Evolutionary conservation across 208 protist species (phyloP).

Genomic region (Trypanosoma mega): DNA sequence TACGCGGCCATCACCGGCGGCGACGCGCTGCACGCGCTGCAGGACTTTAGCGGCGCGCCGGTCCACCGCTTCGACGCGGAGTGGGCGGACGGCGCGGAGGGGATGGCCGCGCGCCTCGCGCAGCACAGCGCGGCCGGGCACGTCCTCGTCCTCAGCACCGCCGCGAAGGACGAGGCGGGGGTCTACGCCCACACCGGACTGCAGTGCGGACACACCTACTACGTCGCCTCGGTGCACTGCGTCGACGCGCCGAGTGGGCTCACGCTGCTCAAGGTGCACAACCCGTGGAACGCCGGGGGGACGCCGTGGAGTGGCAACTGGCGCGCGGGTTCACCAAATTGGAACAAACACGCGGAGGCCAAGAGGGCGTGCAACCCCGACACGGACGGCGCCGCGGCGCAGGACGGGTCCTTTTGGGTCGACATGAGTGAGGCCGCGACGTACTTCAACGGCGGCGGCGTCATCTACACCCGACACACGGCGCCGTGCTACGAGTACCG

Average conservation of each 20-base stretch:
- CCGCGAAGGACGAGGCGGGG: conserved; percentile 24
- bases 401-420: conserved; percentile 62
- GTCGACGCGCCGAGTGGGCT: neutral
- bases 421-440: conserved; percentile 51
- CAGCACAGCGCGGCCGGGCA: conserved; percentile 19
- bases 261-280: conserved; percentile 47
- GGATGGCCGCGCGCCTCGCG: conserved; percentile 28
- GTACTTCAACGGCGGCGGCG: conserved; percentile 70
- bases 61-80: conserved; percentile 15
- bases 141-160: conserved; percentile 34
- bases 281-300: conserved; percentile 62
- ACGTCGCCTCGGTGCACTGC: conserved; percentile 17
- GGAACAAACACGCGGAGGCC: conserved; percentile 29
- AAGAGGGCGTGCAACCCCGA: conserved; percentile 17
- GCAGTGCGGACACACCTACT: conserved; percentile 41
- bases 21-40: conserved; percentile 21
- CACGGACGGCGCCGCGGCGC: conserved; percentile 18
- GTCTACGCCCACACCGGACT: conserved; percentile 29
- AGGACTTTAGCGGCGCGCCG: conserved; percentile 36
- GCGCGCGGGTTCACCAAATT: conserved; percentile 28
- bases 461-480: conserved; percentile 24
- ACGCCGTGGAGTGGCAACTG: conserved; percentile 55
- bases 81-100: conserved; percentile 30
- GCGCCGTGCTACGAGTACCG: conserved; percentile 52
- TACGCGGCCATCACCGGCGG: conserved; percentile 32